These are phyloP conservation scores for Dothistroma pini DNA, from an alignment of 2,329 filamentous ascomycete species.

Conservation along the genomic window DNA sequence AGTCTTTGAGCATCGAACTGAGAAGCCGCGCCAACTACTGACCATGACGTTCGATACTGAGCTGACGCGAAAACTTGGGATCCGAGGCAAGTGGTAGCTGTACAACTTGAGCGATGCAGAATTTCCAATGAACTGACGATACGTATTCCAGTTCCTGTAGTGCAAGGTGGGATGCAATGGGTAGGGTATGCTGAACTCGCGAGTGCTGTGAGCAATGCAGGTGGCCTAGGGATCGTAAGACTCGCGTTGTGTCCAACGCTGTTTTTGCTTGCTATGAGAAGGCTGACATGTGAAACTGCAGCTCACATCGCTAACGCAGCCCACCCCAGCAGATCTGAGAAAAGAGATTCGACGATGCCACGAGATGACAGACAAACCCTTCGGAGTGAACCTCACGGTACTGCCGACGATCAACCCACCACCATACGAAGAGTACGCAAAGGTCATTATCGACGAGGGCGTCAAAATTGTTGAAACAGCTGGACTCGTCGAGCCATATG, in stretches of 20 bases:
- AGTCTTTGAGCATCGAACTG: not conserved
- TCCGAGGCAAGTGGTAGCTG: constrained; percentile 38
- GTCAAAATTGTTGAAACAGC: constrained; percentile 87
- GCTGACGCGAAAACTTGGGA: constrained; percentile 57
- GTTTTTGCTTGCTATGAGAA: not conserved
- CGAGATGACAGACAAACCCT: constrained; percentile 71
- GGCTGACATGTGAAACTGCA: constrained; percentile 1
- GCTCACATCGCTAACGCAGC: constrained; percentile 82
- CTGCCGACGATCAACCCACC: constrained; percentile 83
- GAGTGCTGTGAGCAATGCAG: constrained; percentile 69
- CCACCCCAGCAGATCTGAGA: constrained; percentile 82
- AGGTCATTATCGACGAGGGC: constrained; percentile 87
- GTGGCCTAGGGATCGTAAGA: constrained; percentile 65
- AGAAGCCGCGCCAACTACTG: not conserved
- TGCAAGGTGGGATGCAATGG: constrained; percentile 87
- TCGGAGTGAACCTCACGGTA: constrained; percentile 91
- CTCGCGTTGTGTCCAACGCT: not conserved
- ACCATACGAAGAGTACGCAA: constrained; percentile 85
- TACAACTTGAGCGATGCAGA: not conserved
- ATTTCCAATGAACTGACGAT: constrained; percentile 1
- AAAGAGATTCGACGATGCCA: constrained; percentile 86
- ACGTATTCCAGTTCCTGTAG: constrained; percentile 70
- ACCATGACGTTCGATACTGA: constrained; percentile 60
- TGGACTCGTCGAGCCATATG: constrained; percentile 85
- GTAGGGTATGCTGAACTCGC: constrained; percentile 75